Base-by-base conservation (phyloP, 108 stramenopile genomes). In the Parietichytrium sp. region DNA sequence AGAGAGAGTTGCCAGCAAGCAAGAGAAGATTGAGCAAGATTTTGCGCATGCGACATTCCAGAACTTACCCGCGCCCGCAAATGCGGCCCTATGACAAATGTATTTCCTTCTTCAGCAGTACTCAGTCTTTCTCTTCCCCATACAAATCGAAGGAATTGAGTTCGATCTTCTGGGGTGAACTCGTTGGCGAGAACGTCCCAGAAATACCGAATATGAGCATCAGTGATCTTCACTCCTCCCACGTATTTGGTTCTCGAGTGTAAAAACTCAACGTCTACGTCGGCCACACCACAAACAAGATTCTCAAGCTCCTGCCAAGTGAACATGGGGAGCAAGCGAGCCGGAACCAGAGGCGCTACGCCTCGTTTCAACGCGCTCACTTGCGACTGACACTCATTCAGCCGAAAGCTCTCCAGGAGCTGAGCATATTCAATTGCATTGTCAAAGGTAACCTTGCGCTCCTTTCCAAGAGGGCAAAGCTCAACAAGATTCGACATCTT, bases 131-230 rank as follows among this genome's bases (percentile, higher is more conserved):
- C 61, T n/a, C 61, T 33, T 6, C 61, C 61, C 61, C 61, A 72
- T 42, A 72, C 61, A 38, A 72, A 72, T 8, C 61, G 61, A 27
- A 72, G 61, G 33, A 72, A 72, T 20, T 72, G 61, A n/a, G 61
- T 72, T 16, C 61, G 61, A 42, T 72, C 61, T 45, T 72, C 61
- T 27, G 61, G 61, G 33, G 2, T 18, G 20, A 72, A 72, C 36
- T 72, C 61, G 42, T 72, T 72, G 13, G 38, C 61, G 23, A 72
- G 45, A 47, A 72, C 61, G 42, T 72, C 61, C 61, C 61, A 72
- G 23, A 72, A 20, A 20, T 45, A 72, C 33, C 45, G 36, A 23
- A 72, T n/a, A 7, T 33, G 38, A 6, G 38, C 38, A 20, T 72
- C 61, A 6, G 61, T 72, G 61, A 72, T 42, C 38, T 42, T 8